Base-by-base conservation (phyloP, 768 basidiomycete species). In the Tricholoma flavovirens region DNA sequence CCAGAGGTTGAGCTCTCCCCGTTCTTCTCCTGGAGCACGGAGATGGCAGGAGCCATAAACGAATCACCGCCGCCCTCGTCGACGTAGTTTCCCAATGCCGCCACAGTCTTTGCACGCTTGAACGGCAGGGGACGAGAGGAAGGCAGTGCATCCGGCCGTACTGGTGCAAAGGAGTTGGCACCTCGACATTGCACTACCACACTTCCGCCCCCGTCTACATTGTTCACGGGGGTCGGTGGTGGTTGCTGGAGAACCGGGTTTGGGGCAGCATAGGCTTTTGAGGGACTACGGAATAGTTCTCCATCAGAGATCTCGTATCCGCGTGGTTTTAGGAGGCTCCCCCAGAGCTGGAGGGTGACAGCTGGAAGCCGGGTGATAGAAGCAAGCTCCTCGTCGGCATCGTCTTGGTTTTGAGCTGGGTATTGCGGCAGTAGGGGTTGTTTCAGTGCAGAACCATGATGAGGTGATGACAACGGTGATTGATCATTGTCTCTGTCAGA, bases 281-380 rank as follows among this genome's bases (percentile, higher is more conserved):
- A 76, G 1, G 86, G 84, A 57, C 83, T 87, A 21, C 82, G 78
- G 5, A 87, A 66, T 49, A 90, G 77, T 59, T 80, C 77, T 8
- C 83, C 82, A 19, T 74, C 75, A 17, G 78, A 69, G 54, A 88
- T 69, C 59, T 83, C 78, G 67, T 85, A 88, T 9, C 88, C 89
- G 8, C 88, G 80, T 24, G 79, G 73, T 55, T 80, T 77, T 26
- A 91, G 78, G 22, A 91, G 81, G 58, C 78, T 78, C 50, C 80
- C 76, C 89, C 89, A 91, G 7, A 90, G 76, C 56, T 84, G 82
- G 40, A 87, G 74, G 1, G 84, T 86, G 2, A 83, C 75, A 0
- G 76, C 75, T 0, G 85, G 85, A 1, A 83, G 71, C n/a, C 84
- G 83, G 52, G 76, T 81, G 10, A 82, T 73, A 15, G 77, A 68